Percentiles rank a stretch among this genome's conserved stretches.
Evolutionary conservation across 164 flowering plant genomes (phyloP).

Genomic region (Sextonia rubra): DNA sequence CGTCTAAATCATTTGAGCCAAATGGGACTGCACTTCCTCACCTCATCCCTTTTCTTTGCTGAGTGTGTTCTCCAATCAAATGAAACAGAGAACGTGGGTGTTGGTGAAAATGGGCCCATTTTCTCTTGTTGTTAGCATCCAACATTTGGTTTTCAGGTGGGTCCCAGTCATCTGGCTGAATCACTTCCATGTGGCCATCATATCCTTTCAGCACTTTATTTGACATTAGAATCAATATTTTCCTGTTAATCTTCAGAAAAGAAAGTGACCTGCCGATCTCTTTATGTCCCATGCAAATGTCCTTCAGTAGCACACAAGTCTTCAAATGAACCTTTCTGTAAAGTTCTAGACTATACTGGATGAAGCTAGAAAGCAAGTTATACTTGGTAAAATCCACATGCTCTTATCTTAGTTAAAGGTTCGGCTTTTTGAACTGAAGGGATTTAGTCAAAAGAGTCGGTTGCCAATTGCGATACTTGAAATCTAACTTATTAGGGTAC

Average conservation of each 20-base stretch:
- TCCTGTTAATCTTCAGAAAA: not conserved
- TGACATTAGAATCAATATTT: not conserved
- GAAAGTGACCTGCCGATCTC: not conserved
- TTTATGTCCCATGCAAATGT: not conserved
- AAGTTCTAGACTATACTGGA: not conserved
- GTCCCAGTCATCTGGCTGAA: conserved; percentile 12
- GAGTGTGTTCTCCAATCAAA: not conserved
- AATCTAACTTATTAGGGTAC: too few relatives aligned
- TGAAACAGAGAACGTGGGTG: not conserved
- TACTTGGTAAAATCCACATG: not conserved
- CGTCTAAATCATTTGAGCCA: not conserved
- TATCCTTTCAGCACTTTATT: conserved; percentile 1
- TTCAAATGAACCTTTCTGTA: not conserved
- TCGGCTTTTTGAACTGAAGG: too few relatives aligned
- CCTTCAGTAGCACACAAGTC: not conserved
- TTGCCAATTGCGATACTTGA: not conserved
- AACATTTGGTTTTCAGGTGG: not conserved
- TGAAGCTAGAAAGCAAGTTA: not conserved
- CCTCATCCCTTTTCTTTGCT: too few relatives aligned
- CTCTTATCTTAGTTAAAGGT: too few relatives aligned
- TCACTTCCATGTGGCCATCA: conserved; percentile 11
- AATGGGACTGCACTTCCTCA: too few relatives aligned
- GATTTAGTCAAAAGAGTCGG: too few relatives aligned
- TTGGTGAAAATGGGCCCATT: conserved; percentile 3
- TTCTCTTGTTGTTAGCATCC: conserved; percentile 1